Percentiles rank a stretch among this genome's conserved stretches.
Conservation (phyloP, 2,329 filamentous ascomycete species). For the Epichloe sylvatica region DNA sequence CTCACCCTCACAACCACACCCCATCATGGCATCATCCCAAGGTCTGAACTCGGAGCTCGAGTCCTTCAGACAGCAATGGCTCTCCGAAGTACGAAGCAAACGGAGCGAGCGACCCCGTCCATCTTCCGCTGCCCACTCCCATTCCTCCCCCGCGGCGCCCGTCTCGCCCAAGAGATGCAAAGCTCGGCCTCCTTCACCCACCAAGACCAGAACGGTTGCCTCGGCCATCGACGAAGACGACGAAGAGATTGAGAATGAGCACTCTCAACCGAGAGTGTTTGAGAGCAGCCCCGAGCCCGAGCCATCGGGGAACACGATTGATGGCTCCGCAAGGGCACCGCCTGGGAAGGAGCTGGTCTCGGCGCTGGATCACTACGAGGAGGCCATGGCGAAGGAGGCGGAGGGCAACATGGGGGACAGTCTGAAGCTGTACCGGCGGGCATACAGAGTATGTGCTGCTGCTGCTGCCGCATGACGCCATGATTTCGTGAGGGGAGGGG, state of each 20-base stretch:
- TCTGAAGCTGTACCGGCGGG: slow-evolving; percentile 72
- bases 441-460: slow-evolving; percentile 52
- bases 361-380: slow-evolving; percentile 85
- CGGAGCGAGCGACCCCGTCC: slow-evolving; percentile 1
- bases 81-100: slow-evolving; percentile 50
- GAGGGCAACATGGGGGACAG: slow-evolving; percentile 82
- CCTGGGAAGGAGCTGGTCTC: slow-evolving; percentile 43
- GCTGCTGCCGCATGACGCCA: not conserved
- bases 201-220: not conserved
- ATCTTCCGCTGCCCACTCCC: not conserved
- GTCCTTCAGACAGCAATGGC: slow-evolving; percentile 74
- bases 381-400: slow-evolving; percentile 75
- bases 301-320: slow-evolving; percentile 7
- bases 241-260: slow-evolving; percentile 2
- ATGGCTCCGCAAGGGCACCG: slow-evolving; percentile 5
- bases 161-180: not conserved
- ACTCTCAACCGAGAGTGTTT: slow-evolving; percentile 7
- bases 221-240: slow-evolving; percentile 4
- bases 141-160: not conserved
- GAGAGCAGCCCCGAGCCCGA: slow-evolving; percentile 5
- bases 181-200: not conserved
- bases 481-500: not conserved
- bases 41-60: slow-evolving; percentile 57
- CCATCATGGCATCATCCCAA: slow-evolving; percentile 2
- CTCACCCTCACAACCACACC: not conserved